Base-by-base conservation (phyloP, 306 rosid species). In the Cicer judaicum region DNA sequence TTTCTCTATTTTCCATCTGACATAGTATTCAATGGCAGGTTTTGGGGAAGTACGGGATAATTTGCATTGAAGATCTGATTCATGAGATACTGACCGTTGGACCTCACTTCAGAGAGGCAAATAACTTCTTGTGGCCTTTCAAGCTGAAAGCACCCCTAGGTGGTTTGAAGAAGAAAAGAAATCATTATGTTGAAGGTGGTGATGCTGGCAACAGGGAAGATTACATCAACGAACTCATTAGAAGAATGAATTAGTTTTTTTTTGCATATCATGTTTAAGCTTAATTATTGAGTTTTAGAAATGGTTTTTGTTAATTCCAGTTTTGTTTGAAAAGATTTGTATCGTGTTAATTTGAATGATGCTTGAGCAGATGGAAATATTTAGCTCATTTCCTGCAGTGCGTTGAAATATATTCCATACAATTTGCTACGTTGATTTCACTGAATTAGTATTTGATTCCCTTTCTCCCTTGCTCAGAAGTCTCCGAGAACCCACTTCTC, bases 111-210 rank as follows among this genome's bases (percentile, higher is more conserved):
- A 86, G 76, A 86, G 93, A 90, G 70, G 93, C 96, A 3, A 90
- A 89, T 50, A 90, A 93, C 81, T 89, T 90, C 80, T 77, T 89
- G 2, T 89, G 92, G 98, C 97, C 97, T 2, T 90, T 89, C 82
- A 90, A 88, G 81, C 93, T 93, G 34, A 89, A 84, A 83, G 95
- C 97, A 13, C 90, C 97, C 2, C 57, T 89, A 2, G 92, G 98
- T 62, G 97, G 97, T 40, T 41, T 89, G 79, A 72, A 93, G 84
- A 87, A 89, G 88, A 93, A 93, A 70, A 87, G 92, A 67, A 90
- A 90, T 11, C 97, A 89, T 73, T 90, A 89, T 42, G 97, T 89
- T 8, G 97, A 89, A 70, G 98, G 95, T 1, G 96, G 97, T 38
- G 97, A 89, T 12, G 96, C 97, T 2, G 92, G 96, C 42, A 88